phyloP scores from a whole-genome alignment of 2,329 filamentous ascomycete species.

The Beauveria sp. region DNA sequence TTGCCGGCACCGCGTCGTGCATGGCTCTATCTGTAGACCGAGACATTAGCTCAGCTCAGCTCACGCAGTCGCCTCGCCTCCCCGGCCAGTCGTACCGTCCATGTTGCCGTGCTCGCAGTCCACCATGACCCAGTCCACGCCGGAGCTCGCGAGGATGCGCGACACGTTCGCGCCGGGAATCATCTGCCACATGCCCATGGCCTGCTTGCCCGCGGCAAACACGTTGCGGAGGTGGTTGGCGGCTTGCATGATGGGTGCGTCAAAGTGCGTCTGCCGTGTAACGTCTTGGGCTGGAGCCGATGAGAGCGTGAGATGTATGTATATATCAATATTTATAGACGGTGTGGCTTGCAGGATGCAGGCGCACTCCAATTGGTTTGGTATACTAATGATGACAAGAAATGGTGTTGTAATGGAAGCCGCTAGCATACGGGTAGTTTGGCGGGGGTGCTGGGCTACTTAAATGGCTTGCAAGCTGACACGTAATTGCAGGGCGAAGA shows the following conservation, averaged over 20 bases:
- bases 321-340: no score
- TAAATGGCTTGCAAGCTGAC: neutral
- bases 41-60: neutral
- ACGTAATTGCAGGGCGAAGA: neutral
- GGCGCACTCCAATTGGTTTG: neutral
- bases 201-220: conserved; percentile 40
- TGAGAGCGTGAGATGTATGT: no score
- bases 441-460: neutral
- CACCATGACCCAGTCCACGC: conserved; percentile 60
- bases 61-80: neutral
- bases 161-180: conserved; percentile 53
- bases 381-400: neutral
- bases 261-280: neutral
- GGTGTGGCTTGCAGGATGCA: neutral
- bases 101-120: conserved; percentile 48
- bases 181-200: conserved; percentile 57
- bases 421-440: neutral
- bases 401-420: neutral
- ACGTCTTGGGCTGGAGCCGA: neutral
- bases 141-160: conserved; percentile 50
- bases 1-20: conserved; percentile 47
- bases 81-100: conserved; percentile 26
- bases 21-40: conserved; percentile 35
- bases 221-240: conserved; percentile 42
- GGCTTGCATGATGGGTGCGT: conserved; percentile 27